Evolutionary conservation across 2,329 filamentous ascomycete genomes (phyloP).

Genomic region (Neofusicoccum ribis): DNA sequence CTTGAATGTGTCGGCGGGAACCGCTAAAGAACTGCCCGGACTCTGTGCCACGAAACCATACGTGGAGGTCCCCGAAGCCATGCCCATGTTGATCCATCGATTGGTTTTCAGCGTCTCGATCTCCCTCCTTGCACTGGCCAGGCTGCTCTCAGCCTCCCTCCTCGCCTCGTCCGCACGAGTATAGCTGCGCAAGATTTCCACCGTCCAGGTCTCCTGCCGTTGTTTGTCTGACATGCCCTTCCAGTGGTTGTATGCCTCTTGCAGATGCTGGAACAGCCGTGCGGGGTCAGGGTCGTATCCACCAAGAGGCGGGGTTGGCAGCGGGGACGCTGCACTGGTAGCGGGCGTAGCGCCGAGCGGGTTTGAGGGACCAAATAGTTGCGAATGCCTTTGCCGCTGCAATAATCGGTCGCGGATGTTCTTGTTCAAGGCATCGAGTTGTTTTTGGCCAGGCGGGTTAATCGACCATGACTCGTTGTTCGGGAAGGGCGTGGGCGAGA

Average conservation of each 20-base stretch:
- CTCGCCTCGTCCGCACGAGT: constrained; percentile 42
- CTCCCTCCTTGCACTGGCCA: constrained; percentile 43
- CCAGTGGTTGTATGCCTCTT: constrained; percentile 79
- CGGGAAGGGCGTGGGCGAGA: constrained; percentile 76
- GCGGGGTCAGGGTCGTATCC: constrained; percentile 62
- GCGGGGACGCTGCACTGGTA: constrained; percentile 42
- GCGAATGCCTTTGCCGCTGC: constrained; percentile 32
- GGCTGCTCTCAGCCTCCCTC: constrained; percentile 37
- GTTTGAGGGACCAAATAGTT: constrained; percentile 25
- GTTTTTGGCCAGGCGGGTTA: constrained; percentile 69
- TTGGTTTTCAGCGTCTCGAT: constrained; percentile 42
- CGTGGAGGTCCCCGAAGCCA: constrained; percentile 7
- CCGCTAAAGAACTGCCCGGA: constrained; percentile 37
- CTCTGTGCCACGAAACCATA: constrained; percentile 24
- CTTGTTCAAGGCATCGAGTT: constrained; percentile 69
- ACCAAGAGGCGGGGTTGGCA: constrained; percentile 37
- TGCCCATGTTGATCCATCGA: constrained; percentile 28
- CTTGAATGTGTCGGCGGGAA: constrained; percentile 38
- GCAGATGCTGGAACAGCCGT: constrained; percentile 71
- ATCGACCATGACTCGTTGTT: constrained; percentile 81
- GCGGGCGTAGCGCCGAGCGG: constrained; percentile 31
- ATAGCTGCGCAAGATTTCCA: constrained; percentile 49
- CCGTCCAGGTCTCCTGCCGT: constrained; percentile 46
- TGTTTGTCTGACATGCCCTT: constrained; percentile 57
- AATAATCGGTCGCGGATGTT: constrained; percentile 67